These are phyloP conservation scores for Luvunga scandens DNA, from an alignment of 345 rosid species.

Conservation along the genomic window DNA sequence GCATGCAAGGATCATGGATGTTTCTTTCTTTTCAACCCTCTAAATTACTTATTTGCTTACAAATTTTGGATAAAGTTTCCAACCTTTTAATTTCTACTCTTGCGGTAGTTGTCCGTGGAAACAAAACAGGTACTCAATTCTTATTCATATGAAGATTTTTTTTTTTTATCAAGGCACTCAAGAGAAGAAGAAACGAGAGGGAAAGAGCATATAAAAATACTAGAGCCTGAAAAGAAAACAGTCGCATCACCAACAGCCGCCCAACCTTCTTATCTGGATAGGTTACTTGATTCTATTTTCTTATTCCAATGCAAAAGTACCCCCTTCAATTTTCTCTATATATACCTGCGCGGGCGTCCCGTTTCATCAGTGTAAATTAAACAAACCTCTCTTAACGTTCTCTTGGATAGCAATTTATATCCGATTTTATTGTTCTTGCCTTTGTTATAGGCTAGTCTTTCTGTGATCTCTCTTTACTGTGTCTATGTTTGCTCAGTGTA, in stretches of 20 bases:
- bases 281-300: conserved; percentile 14
- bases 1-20: background rate
- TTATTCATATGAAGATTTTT: background rate
- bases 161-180: background rate
- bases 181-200: background rate
- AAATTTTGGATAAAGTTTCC: background rate
- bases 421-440: background rate
- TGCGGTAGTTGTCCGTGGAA: background rate
- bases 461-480: background rate
- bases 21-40: background rate
- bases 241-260: background rate
- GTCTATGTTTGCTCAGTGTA: background rate
- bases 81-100: background rate
- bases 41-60: too few relatives aligned
- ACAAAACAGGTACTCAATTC: background rate
- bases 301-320: background rate
- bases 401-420: background rate
- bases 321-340: conserved; percentile 14
- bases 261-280: conserved; percentile 1
- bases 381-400: background rate
- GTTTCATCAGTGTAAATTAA: background rate
- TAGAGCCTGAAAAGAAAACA: background rate
- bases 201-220: background rate
- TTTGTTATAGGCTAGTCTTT: background rate
- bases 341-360: background rate